A percentile compares a stretch with the other conserved stretches of the same genome.
Conservation (phyloP, 305 asterid species). For the Solanum hybrid region DNA sequence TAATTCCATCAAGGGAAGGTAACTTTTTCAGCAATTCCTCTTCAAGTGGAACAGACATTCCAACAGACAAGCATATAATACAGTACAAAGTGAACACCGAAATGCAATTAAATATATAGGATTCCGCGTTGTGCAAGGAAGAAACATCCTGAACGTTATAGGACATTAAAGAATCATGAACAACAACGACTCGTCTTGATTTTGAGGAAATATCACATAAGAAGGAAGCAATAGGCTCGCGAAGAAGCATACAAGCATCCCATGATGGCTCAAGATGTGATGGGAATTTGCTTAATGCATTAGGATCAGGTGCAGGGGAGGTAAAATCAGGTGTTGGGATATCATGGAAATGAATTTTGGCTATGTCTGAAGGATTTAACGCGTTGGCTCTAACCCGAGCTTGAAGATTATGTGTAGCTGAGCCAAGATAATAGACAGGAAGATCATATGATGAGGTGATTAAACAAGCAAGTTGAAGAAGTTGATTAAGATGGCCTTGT, state of each 20-base stretch:
- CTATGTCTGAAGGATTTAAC: slow-evolving; percentile 10
- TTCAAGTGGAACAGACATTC: slow-evolving; percentile 6
- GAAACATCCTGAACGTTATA: slow-evolving; percentile 15
- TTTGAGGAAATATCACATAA: not conserved
- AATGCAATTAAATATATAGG: slow-evolving; percentile 13
- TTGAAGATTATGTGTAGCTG: slow-evolving; percentile 13
- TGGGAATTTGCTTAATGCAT: slow-evolving; percentile 13
- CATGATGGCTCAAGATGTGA: slow-evolving; percentile 16
- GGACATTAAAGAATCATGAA: slow-evolving; percentile 20
- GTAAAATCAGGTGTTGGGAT: slow-evolving; percentile 13
- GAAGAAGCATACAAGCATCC: slow-evolving; percentile 13
- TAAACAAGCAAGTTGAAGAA: slow-evolving; percentile 23
- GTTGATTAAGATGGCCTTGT: slow-evolving; percentile 28
- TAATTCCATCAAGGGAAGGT: slow-evolving; percentile 6
- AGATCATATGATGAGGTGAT: slow-evolving; percentile 13
- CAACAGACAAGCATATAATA: not conserved
- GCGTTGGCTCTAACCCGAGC: slow-evolving; percentile 11
- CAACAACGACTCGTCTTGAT: slow-evolving; percentile 4
- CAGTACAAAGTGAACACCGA: slow-evolving; percentile 8
- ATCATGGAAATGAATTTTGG: slow-evolving; percentile 18
- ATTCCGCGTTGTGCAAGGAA: slow-evolving; percentile 12
- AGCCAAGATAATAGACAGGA: slow-evolving; percentile 13
- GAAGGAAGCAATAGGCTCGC: slow-evolving; percentile 8
- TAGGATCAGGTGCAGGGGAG: slow-evolving; percentile 16
- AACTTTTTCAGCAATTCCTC: not conserved